Base-by-base conservation (phyloP, 176 grass and related monocot species). In the Echinochloa phyllopogon region DNA sequence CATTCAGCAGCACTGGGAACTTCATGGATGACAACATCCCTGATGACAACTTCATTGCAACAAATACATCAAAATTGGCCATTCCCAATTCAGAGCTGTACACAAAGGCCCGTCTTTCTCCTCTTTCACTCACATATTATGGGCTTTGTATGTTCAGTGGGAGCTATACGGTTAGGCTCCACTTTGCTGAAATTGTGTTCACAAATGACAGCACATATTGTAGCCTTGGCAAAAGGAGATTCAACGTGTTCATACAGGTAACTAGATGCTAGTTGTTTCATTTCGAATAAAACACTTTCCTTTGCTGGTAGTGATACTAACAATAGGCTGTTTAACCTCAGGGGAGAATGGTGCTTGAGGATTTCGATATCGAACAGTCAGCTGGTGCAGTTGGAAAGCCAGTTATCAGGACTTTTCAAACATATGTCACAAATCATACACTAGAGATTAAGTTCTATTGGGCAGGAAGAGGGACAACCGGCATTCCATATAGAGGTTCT, bases 241-340 rank as follows among this genome's bases (percentile, higher is more conserved):
- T 98, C 75, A 94, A 98, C 72, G 89, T 94, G 16, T 91, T 94
- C 76, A 94, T 98, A 87, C 96, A 98, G 88, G 96, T 98, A 89
- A 83, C 21, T 10, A 72, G n/a, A 51, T 51, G 6, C 68, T 11
- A n/a, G 7, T 42, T 63, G 7, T 78, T 20, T 77, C 8, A 37
- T 50, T 83, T 52, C 38, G 23, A 66, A 49, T 65, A 45, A 17
- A 42, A 68, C 0, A 61, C 70, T 6, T 62, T 60, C 7, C 60
- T 67, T 80, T 21, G 13, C 74, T 87, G 74, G 24, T 60, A 71
- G 12, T 64, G 59, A 81, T 47, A 72, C 3, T 48, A 56, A 56
- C 37, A 50, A 81, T 14, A 10, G 60, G 3, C 63, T 83, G 61
- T 58, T 17, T 85, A 45, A 86, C 86, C 75, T 61, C 83, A 96